Base-by-base conservation (phyloP, 73 alveolate genomes). In the Symbiodinium pilosum region DNA sequence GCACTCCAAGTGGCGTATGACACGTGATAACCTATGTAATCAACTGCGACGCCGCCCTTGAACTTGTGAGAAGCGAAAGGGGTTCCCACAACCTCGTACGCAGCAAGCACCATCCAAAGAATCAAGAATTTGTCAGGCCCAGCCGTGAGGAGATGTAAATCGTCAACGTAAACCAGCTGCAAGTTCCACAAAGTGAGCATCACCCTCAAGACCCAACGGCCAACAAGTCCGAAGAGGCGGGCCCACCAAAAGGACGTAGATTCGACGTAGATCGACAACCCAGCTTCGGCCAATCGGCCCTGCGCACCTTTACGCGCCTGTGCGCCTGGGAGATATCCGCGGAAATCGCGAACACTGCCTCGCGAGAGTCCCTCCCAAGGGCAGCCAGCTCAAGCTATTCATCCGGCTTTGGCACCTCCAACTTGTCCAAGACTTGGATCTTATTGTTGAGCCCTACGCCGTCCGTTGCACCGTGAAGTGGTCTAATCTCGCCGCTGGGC, bases 381-480 rank as follows among this genome's bases (percentile, higher is more conserved):
- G 71, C 41, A 4, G 43, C 40, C 9, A 30, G 32, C 9, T 40
- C 93, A 4, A 42, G 8, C 14, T 12, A 40, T 7, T 85, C 93
- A n/a, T 43, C 81, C 20, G 93, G 93, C 3, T 77, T 77, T 4
- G 93, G 81, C 59, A 43, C 32, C 36, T 85, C 38, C 77, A 85
- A 28, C 40, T 85, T 36, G 51, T 85, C 81, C 36, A 12, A 9
- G 2, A 85, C 6, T 4, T 43, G 20, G 28, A 85, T 85, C 38
- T 32, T 47, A 20, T 43, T 43, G 81, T 85, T 85, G 32, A 85
- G 38, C 34, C 40, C 44, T 1, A 85, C 81, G 32, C 38, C 54
- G 26, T 85, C 81, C 30, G 93, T 85, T 34, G 81, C 93, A 36
- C 47, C 93, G n/a, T 85, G 93, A n/a, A 85, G 32, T 9, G 93